Percentiles rank a stretch among this genome's conserved stretches.
Evolutionary conservation across 2,329 filamentous ascomycete genomes (phyloP).

Genomic region (Grosmannia penicillata): DNA sequence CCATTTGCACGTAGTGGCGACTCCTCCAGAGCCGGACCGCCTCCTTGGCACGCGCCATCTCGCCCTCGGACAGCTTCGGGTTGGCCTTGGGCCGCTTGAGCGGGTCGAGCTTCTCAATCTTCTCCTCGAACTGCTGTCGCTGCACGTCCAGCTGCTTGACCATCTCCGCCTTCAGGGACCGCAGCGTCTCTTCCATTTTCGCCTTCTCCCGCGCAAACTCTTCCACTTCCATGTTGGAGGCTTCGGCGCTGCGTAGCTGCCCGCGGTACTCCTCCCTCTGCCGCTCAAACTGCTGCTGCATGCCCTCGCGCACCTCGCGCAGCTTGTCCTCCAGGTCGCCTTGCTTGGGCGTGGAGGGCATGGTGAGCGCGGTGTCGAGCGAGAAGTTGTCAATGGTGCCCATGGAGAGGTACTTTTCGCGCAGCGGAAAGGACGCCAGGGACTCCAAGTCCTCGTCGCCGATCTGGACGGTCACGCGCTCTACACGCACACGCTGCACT

Average conservation of each 20-base stretch:
- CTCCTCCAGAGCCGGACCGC: conserved; percentile 64
- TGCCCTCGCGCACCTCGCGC: conserved; percentile 61
- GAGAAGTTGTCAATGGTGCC: conserved; percentile 95
- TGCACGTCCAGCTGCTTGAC: conserved; percentile 73
- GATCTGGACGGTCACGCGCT: conserved; percentile 56
- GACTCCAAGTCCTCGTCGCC: conserved; percentile 86
- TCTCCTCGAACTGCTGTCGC: conserved; percentile 69
- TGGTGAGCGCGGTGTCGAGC: conserved; percentile 81
- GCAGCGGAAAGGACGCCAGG: conserved; percentile 67
- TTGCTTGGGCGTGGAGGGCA: conserved; percentile 80
- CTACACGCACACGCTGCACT: conserved; percentile 73
- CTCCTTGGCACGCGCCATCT: conserved; percentile 54
- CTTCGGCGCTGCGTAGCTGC: conserved; percentile 61
- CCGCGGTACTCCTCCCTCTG: conserved; percentile 74
- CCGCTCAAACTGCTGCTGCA: conserved; percentile 69
- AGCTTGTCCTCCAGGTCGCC: conserved; percentile 60
- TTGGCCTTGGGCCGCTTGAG: conserved; percentile 45
- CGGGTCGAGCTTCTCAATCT: conserved; percentile 62
- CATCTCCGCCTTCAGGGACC: conserved; percentile 73
- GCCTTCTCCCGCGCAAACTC: conserved; percentile 71
- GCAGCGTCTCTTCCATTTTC: conserved; percentile 70
- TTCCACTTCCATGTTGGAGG: conserved; percentile 62
- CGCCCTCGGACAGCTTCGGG: conserved; percentile 53
- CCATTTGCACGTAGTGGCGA: conserved; percentile 84
- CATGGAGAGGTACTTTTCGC: conserved; percentile 92